Evolutionary conservation across 306 rosid species (phyloP).

Genomic region (Lablab purpureus): DNA sequence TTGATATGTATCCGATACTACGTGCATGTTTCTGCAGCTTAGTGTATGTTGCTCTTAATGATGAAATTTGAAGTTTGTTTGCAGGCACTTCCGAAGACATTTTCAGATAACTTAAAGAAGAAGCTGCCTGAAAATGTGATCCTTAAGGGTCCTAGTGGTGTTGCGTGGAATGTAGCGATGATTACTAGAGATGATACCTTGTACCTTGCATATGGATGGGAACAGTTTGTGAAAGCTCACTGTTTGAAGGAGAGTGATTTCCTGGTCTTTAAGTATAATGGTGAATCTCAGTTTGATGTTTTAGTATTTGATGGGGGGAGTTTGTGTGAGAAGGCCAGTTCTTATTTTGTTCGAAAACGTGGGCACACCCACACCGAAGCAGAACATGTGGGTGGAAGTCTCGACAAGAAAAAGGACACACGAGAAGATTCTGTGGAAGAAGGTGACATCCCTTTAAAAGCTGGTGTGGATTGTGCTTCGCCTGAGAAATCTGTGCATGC

Average conservation of each 20-base stretch:
- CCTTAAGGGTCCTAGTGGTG: slow-evolving; percentile 75
- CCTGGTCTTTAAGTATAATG: slow-evolving; percentile 70
- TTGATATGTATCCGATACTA: neutral
- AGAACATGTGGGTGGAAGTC: slow-evolving; percentile 39
- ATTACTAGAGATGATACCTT: slow-evolving; percentile 47
- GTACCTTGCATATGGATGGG: slow-evolving; percentile 68
- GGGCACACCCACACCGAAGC: slow-evolving; percentile 42
- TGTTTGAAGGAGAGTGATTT: slow-evolving; percentile 68
- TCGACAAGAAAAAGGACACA: slow-evolving; percentile 39
- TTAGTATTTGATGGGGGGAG: slow-evolving; percentile 59
- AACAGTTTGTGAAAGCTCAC: slow-evolving; percentile 65
- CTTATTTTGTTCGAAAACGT: slow-evolving; percentile 66
- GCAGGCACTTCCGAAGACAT: slow-evolving; percentile 73
- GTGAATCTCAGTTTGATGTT: slow-evolving; percentile 67
- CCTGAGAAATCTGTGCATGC: slow-evolving; percentile 40
- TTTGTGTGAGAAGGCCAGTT: slow-evolving; percentile 68
- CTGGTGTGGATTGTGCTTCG: slow-evolving; percentile 43
- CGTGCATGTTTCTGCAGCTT: neutral
- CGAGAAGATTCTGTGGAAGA: slow-evolving; percentile 44
- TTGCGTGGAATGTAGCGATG: slow-evolving; percentile 64
- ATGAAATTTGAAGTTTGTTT: slow-evolving; percentile 26
- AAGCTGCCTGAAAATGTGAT: slow-evolving; percentile 63
- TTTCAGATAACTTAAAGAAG: slow-evolving; percentile 56
- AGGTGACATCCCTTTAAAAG: slow-evolving; percentile 45
- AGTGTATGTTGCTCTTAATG: slow-evolving; percentile 14